Evolutionary conservation across 1,284 basidiomycete genomes (phyloP), one percentile per base, ranked within the genome.

Genomic region (Fomitopsis pinicola): DNA sequence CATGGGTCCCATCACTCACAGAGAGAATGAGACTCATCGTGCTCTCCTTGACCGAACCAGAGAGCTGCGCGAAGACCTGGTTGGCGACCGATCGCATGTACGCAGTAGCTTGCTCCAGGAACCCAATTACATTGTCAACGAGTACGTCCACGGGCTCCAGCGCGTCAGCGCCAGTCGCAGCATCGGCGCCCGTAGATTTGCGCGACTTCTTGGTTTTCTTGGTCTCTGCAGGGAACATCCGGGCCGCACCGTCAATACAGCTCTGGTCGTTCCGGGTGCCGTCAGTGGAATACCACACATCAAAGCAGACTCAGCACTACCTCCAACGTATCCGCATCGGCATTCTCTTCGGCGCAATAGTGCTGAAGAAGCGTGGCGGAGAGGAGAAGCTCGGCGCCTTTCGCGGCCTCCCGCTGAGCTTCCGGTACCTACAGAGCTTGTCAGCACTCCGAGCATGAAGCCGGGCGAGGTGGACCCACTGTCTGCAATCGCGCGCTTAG

Each of bases 121-220:
- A 89, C 8, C 92, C 93, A 60, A 98, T 91, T 61, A 98, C 84
- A 28, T 85, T 84, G 71, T 98, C 96, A 55, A 96, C 88, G 42
- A 98, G 80, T 38, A 95, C 76, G 68, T 97, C 95, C 57, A 96
- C 86, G 1, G 93, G 88, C 46, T 84, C 75, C 22, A 78, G 77
- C 30, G 77, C 78, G 36, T 77, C 78, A 15, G 76, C 80, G 63
- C 59, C 69, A 63, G 42, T 61, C 61, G 64, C 62, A 14, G 75
- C 74, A 22, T 75, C 72, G 22, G 66, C 69, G 15, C 72, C 71
- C 9, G 67, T 65, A 54, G 78, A 75, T 64, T 78, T 82, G 62
- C 73, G 76, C 48, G 73, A 70, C 70, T 80, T 84, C 72, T 76
- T 73, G 54, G 77, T 75, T 67, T 80, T 81, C 59, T 76, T 73